phyloP scores from a whole-genome alignment of 2,329 filamentous ascomycete species.

The Aspergillus tamarii region DNA sequence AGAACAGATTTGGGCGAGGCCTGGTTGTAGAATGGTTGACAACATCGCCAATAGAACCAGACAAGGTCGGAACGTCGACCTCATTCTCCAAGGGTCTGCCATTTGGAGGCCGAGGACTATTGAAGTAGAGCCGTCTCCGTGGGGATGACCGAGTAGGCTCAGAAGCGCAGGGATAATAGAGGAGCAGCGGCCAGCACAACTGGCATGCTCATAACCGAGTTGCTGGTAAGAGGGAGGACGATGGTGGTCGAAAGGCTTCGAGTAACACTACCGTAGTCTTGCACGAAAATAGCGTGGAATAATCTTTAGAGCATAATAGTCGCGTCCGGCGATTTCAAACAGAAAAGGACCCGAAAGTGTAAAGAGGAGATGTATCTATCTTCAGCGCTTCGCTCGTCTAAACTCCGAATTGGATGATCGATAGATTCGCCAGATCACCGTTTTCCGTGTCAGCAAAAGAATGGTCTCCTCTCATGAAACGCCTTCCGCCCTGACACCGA shows the following conservation, averaged over 20 bases:
- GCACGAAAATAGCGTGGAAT: background rate
- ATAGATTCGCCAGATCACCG: background rate
- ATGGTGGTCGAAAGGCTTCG: conserved; percentile 13
- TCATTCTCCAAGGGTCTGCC: conserved; percentile 18
- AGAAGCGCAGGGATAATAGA: conserved; percentile 22
- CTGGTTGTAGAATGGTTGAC: conserved; percentile 23
- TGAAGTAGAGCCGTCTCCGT: conserved; percentile 10
- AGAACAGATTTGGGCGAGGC: conserved; percentile 36
- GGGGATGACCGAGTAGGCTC: conserved; percentile 30
- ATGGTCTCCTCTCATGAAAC: conserved; percentile 1
- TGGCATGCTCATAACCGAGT: conserved; percentile 31
- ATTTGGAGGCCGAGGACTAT: conserved; percentile 21
- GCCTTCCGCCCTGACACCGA: background rate
- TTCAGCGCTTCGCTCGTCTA: background rate
- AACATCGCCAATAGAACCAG: conserved; percentile 25
- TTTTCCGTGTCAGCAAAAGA: background rate
- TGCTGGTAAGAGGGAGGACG: conserved; percentile 5
- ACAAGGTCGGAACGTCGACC: conserved; percentile 20
- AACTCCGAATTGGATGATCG: background rate
- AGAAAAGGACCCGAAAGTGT: background rate
- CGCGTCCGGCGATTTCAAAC: background rate
- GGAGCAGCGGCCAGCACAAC: conserved; percentile 20
- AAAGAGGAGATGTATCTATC: conserved; percentile 1
- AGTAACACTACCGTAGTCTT: background rate
- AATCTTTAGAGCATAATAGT: conserved; percentile 6